These are phyloP conservation scores for Candida neerlandica DNA, from an alignment of 1,139 yeast species.

Conservation along the genomic window DNA sequence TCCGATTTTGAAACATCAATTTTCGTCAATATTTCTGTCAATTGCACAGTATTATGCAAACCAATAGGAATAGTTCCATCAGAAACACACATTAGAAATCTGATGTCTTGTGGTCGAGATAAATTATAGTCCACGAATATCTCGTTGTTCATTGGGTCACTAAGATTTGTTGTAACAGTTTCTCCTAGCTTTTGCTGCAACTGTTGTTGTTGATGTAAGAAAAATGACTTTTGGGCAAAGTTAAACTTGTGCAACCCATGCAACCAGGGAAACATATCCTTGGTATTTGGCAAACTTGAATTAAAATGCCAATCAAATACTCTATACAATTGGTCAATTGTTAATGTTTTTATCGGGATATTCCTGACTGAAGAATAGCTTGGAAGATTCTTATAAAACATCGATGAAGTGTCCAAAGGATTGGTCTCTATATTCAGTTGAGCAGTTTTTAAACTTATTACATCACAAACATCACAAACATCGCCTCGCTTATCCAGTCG, in stretches of 20 bases:
- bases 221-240: constrained; percentile 50
- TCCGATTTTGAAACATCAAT: constrained; percentile 42
- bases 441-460: constrained; percentile 41
- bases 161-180: neutral
- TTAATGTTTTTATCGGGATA: constrained; percentile 25
- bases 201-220: constrained; percentile 32
- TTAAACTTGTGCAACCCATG: constrained; percentile 68
- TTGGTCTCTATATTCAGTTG: constrained; percentile 29
- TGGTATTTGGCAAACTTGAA: constrained; percentile 66
- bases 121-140: constrained; percentile 15
- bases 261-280: constrained; percentile 83
- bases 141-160: constrained; percentile 5
- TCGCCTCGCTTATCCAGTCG: constrained; percentile 9
- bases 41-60: constrained; percentile 64
- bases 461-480: constrained; percentile 42
- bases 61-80: constrained; percentile 19
- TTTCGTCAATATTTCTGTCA: constrained; percentile 59
- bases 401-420: constrained; percentile 30
- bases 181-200: constrained; percentile 11
- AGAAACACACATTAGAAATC: constrained; percentile 56
- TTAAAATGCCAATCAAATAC: constrained; percentile 52
- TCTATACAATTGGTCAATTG: constrained; percentile 29
- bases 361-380: neutral
- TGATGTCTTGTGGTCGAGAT: constrained; percentile 25
- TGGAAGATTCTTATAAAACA: constrained; percentile 20